These are phyloP conservation scores for Porcisia deanei DNA, from an alignment of 208 protist species.

Conservation along the genomic window DNA sequence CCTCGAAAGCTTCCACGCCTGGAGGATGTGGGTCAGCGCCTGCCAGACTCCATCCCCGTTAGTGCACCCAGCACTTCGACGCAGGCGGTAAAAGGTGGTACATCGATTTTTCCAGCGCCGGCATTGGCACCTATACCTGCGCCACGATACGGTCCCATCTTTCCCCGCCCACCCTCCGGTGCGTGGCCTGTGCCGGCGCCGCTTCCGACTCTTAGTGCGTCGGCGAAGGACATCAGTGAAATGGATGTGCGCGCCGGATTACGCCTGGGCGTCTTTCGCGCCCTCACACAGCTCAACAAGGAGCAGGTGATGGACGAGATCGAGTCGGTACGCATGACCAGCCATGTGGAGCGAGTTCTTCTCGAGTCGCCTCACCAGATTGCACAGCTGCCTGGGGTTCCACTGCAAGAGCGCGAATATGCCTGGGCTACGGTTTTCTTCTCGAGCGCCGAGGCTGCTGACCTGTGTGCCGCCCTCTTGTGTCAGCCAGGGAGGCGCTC, in stretches of 20 bases:
- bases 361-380: conserved; percentile 12
- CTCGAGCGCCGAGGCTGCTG: conserved; percentile 27
- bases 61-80: background rate
- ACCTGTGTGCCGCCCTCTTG: conserved; percentile 27
- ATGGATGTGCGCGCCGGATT: conserved; percentile 32
- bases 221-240: conserved; percentile 30
- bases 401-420: conserved; percentile 29
- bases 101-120: conserved; percentile 4
- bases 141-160: conserved; percentile 20
- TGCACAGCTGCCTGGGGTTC: conserved; percentile 5
- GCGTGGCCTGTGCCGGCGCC: conserved; percentile 14
- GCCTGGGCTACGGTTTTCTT: conserved; percentile 33
- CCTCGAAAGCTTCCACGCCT: conserved; percentile 22
- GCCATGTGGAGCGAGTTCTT: conserved; percentile 31
- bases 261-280: conserved; percentile 25
- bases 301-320: conserved; percentile 41
- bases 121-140: background rate
- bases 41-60: background rate
- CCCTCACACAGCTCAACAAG: conserved; percentile 20
- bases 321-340: conserved; percentile 39
- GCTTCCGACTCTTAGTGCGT: conserved; percentile 28
- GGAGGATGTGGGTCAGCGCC: conserved; percentile 6
- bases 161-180: background rate
- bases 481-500: conserved; percentile 35
- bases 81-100: background rate